These are phyloP conservation scores for Pseudogymnoascus sp. DNA, from an alignment of 2,329 filamentous ascomycete species.

Conservation along the genomic window DNA sequence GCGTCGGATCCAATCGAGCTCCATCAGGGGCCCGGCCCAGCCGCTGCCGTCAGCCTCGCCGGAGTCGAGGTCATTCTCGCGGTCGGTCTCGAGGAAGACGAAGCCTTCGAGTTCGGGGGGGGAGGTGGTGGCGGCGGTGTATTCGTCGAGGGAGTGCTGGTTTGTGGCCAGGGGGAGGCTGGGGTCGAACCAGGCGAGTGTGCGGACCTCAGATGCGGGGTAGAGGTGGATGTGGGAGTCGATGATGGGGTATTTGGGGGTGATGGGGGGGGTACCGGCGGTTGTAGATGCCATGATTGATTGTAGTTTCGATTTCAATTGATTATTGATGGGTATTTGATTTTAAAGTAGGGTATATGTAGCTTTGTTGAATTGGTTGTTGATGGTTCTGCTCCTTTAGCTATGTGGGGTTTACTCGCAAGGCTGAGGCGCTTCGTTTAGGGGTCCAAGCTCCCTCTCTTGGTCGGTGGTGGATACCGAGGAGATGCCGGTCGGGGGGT, in stretches of 20 bases:
- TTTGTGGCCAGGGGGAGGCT: constrained; percentile 42
- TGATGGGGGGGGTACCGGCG: background rate
- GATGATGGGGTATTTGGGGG: constrained; percentile 52
- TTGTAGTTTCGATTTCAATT: background rate
- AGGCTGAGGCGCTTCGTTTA: background rate
- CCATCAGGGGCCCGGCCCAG: constrained; percentile 63
- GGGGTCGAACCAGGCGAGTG: constrained; percentile 61
- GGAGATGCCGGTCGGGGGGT: background rate
- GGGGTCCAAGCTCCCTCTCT: background rate
- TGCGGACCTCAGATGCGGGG: constrained; percentile 57
- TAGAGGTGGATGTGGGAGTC: constrained; percentile 92
- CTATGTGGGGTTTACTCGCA: constrained; percentile 5
- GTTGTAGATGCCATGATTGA: background rate
- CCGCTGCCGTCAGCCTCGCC: constrained; percentile 43
- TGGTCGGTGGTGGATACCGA: background rate
- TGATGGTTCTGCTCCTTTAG: background rate
- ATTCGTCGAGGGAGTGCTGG: constrained; percentile 26
- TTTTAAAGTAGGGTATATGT: background rate
- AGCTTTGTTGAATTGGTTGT: background rate
- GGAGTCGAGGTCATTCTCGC: constrained; percentile 51
- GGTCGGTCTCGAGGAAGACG: constrained; percentile 78
- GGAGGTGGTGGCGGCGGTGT: constrained; percentile 21
- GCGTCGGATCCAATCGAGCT: constrained; percentile 62
- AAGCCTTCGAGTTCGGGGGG: constrained; percentile 55
- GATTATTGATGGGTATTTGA: background rate